Evolutionary conservation across 2,329 filamentous ascomycete genomes (phyloP), one percentile per base, ranked within the genome.

Genomic region (Torrubiellomyces zombiae): DNA sequence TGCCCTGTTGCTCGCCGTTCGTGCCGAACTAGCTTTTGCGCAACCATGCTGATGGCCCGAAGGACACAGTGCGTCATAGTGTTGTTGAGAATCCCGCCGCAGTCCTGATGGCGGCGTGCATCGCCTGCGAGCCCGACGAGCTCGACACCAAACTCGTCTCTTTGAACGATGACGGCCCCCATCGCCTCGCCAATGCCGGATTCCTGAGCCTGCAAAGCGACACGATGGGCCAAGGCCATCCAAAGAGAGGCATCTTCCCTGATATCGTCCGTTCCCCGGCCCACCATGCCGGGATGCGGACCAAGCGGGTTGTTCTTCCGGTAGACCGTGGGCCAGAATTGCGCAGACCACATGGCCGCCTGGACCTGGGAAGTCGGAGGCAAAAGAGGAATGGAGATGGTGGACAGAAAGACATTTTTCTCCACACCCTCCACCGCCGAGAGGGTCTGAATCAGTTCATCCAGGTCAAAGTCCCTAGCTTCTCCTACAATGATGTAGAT

Each of bases 241-340:
- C 68, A 86, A 28, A 65, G 49, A 4, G 63, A 61, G 1, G 69
- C 68, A 34, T 77, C 66, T 22, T 62, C 52, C 28, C 63, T 60
- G 26, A 91, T 67, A 31, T 80, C 73, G 9, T 72, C 65, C 19
- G 75, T 74, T 15, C 75, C 71, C 30, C 75, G 70, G 20, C 66
- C 58, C 28, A 86, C 69, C 43, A 78, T 67, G 40, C 72, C 70
- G 32, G 80, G 80, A 43, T 91, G 81, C 11, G 81, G 80, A 4
- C 81, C 81, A 30, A 85, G 78, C 3, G 80, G 80, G 42, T 89
- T 89, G 36, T 77, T 85, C 55, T 83, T 83, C 34, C 80, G 75
- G 53, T 89, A 91, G 24, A 85, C 69, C 2, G 75, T 77, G 9
- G 81, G 81, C 81, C 81, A 91, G 47, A 81, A 86, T 37, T 74